Percentiles rank a stretch among this genome's conserved stretches.
These are phyloP conservation scores for Chlorella sorokiniana DNA, from an alignment of 139 green algal species.

Conservation along the genomic window DNA sequence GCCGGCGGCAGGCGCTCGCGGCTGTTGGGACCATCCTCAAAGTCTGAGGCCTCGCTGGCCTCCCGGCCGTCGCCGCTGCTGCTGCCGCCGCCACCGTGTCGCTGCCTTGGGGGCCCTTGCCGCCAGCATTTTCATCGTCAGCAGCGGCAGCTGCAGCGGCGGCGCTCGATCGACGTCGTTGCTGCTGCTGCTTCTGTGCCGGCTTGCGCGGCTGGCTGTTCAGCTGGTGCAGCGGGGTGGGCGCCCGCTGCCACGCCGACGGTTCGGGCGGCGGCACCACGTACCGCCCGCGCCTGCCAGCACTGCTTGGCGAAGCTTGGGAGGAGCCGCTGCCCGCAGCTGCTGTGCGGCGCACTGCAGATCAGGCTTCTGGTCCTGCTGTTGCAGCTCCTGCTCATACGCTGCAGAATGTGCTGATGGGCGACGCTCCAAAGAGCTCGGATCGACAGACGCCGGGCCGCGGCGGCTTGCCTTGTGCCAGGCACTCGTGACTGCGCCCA, in stretches of 20 bases:
- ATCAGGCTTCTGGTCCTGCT: not conserved
- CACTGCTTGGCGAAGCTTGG: constrained; percentile 19
- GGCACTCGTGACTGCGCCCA: not conserved
- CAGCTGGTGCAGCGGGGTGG: not conserved
- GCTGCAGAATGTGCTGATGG: not conserved
- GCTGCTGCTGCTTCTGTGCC: not conserved
- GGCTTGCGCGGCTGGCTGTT: not conserved
- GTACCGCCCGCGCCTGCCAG: not conserved
- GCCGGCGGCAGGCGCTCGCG: no score
- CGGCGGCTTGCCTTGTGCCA: not conserved
- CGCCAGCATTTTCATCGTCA: not conserved
- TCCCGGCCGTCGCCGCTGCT: no score
- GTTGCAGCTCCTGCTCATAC: not conserved
- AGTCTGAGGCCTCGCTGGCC: no score
- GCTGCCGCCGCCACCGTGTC: no score
- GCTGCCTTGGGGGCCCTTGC: no score
- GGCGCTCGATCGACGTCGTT: not conserved
- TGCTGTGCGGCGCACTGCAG: not conserved
- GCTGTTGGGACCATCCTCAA: no score
- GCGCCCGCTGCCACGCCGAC: not conserved
- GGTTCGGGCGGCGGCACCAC: not conserved
- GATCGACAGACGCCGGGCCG: no score
- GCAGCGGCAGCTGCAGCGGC: not conserved
- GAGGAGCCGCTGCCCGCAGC: not conserved
- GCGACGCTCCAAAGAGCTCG: no score